These are phyloP conservation scores for Hanseniaspora clermontiae DNA, from an alignment of 805 yeast genomes.

Conservation along the genomic window DNA sequence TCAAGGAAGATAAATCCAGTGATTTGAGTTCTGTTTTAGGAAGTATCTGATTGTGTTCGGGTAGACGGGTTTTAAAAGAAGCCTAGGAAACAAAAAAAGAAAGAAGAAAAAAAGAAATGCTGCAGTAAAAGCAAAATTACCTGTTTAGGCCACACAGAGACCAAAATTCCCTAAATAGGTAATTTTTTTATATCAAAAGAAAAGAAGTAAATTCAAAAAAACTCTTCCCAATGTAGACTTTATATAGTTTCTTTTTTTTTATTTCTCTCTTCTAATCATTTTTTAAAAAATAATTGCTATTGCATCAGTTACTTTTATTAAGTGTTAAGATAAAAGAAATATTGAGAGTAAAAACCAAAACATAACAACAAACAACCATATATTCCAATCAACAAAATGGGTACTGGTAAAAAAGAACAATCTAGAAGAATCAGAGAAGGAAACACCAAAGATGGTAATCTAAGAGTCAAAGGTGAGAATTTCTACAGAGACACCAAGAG, in stretches of 20 bases:
- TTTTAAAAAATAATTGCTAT: too few species aligned
- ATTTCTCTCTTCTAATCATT: too few species aligned
- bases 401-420: conserved; percentile 85
- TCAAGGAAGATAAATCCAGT: conserved; percentile 35
- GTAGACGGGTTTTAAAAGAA: neutral
- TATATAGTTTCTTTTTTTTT: neutral
- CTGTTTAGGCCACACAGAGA: neutral
- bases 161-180: conserved; percentile 13
- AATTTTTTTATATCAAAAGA: neutral
- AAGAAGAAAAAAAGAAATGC: neutral
- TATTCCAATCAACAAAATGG: conserved; percentile 40
- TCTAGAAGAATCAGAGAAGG: conserved; percentile 74
- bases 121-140: neutral
- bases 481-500: conserved; percentile 89
- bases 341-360: neutral
- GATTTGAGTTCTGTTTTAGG: conserved; percentile 32
- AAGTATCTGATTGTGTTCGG: neutral
- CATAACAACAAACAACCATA: neutral
- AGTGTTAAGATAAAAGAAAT: too few species aligned
- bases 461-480: conserved; percentile 92
- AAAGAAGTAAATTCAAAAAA: neutral
- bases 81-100: too few species aligned
- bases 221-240: neutral
- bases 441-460: conserved; percentile 73
- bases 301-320: too few species aligned